These are phyloP conservation scores for Keithomyces neogunnii DNA, from an alignment of 2,329 filamentous ascomycete species.

Conservation along the genomic window DNA sequence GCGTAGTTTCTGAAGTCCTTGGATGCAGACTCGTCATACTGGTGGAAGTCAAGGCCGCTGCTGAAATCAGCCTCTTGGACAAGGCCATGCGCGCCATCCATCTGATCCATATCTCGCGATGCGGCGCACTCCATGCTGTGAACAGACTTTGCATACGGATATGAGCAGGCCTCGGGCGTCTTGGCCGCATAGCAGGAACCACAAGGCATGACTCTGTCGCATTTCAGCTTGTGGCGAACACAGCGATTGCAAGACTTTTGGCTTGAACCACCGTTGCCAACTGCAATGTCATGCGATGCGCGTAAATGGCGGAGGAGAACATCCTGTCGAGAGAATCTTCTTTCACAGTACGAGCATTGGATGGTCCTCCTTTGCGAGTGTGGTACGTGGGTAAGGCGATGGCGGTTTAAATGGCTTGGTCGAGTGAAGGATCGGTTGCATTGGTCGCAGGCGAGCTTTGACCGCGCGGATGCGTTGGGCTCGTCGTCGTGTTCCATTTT, in stretches of 20 bases:
- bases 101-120: too few relatives aligned
- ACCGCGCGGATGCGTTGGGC: not conserved
- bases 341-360: slow-evolving; percentile 14
- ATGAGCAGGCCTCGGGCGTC: slow-evolving; percentile 6
- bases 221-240: slow-evolving; percentile 17
- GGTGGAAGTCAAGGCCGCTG: too few relatives aligned
- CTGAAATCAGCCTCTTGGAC: too few relatives aligned
- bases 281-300: slow-evolving; percentile 14
- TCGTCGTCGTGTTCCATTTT: not conserved
- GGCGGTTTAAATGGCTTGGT: slow-evolving; percentile 18
- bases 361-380: slow-evolving; percentile 12
- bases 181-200: slow-evolving; percentile 11
- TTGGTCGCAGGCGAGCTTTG: slow-evolving; percentile 11
- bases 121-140: too few relatives aligned
- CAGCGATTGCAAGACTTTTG: slow-evolving; percentile 20
- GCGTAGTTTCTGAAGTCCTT: not conserved
- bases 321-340: slow-evolving; percentile 16
- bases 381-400: slow-evolving; percentile 18
- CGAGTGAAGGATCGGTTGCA: slow-evolving; percentile 16
- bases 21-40: not conserved
- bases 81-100: not conserved
- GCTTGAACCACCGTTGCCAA: slow-evolving; percentile 9
- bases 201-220: slow-evolving; percentile 16
- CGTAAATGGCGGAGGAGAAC: slow-evolving; percentile 20
- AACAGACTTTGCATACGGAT: slow-evolving; percentile 3